A percentile compares a stretch with the other conserved stretches of the same genome.
Conservation (phyloP, 2,329 filamentous ascomycete species). For the Seiridium unicorne region DNA sequence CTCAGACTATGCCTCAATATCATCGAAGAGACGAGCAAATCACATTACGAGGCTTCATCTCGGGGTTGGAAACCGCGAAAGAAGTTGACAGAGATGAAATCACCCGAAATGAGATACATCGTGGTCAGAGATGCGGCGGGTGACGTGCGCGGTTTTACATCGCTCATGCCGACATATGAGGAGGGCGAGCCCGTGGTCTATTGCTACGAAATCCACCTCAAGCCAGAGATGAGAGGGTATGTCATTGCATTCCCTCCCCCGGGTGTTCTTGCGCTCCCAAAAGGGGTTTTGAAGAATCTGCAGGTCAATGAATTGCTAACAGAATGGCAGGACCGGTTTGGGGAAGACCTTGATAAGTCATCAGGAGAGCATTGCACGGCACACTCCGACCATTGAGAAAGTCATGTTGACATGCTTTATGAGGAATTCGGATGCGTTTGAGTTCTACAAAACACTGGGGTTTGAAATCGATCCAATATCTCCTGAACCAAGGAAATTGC, state of each 20-base stretch:
- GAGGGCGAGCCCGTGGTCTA: slow-evolving; percentile 67
- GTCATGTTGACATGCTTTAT: slow-evolving; percentile 74
- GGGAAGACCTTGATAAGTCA: slow-evolving; percentile 58
- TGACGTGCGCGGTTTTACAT: slow-evolving; percentile 54
- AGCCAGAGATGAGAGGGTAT: slow-evolving; percentile 52
- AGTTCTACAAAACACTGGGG: slow-evolving; percentile 62
- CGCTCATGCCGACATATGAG: slow-evolving; percentile 72
- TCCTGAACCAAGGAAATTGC: slow-evolving; percentile 49
- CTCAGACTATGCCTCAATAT: slow-evolving; percentile 53
- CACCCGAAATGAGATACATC: slow-evolving; percentile 66
- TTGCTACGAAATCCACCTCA: slow-evolving; percentile 76
- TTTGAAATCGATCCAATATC: slow-evolving; percentile 55
- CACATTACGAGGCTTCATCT: slow-evolving; percentile 62
- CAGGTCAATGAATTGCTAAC: not conserved
- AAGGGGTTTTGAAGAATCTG: too few relatives aligned
- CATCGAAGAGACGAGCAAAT: slow-evolving; percentile 61
- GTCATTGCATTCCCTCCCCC: slow-evolving; percentile 12
- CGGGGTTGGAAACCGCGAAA: slow-evolving; percentile 60
- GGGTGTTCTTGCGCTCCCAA: too few relatives aligned
- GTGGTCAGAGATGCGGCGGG: slow-evolving; percentile 45
- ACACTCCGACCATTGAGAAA: slow-evolving; percentile 57
- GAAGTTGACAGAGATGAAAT: slow-evolving; percentile 68
- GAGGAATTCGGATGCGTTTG: slow-evolving; percentile 54
- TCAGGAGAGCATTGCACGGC: slow-evolving; percentile 50
- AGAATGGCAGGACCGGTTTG: slow-evolving; percentile 55